phyloP scores from a whole-genome alignment of 139 green algal species.

The Penium margaritaceum region DNA sequence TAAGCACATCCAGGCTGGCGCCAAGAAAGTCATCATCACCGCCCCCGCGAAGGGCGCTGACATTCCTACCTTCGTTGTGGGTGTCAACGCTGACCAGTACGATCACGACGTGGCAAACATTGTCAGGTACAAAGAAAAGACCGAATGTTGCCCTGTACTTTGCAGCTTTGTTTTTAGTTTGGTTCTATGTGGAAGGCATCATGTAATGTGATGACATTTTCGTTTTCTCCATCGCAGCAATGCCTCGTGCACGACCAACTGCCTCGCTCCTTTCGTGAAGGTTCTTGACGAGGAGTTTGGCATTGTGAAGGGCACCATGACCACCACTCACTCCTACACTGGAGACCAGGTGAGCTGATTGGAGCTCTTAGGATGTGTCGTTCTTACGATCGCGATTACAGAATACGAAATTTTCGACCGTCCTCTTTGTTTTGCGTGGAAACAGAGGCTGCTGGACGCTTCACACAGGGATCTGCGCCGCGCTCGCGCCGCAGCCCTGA shows the following conservation, averaged over 20 bases:
- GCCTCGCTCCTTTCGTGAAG: slow-evolving; percentile 99
- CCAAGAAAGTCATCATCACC: slow-evolving; percentile 93
- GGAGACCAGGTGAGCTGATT: too few species aligned
- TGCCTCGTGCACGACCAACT: slow-evolving; percentile 99
- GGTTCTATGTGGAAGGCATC: too few species aligned
- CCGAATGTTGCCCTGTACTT: too few species aligned
- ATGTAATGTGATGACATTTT: too few species aligned
- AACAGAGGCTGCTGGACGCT: slow-evolving; percentile 94
- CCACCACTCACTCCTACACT: slow-evolving; percentile 98
- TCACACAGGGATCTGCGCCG: slow-evolving; percentile 94
- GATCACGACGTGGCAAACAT: slow-evolving; percentile 60
- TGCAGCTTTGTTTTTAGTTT: too few species aligned
- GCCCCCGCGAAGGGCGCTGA: slow-evolving; percentile 92
- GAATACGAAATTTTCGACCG: too few species aligned
- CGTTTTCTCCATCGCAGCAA: too few species aligned
- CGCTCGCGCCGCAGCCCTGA: slow-evolving; percentile 88
- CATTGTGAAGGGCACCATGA: slow-evolving; percentile 99
- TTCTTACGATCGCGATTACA: too few species aligned
- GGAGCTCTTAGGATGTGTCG: too few species aligned
- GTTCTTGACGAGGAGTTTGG: slow-evolving; percentile 96
- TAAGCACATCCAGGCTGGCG: slow-evolving; percentile 55
- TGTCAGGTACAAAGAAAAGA: too few species aligned
- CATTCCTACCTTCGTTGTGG: slow-evolving; percentile 96
- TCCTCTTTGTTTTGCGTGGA: too few species aligned
- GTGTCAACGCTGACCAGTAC: slow-evolving; percentile 88